Base-by-base conservation (phyloP, 495 filamentous ascomycete genomes). In the Penicillium cosmopolitanum region DNA sequence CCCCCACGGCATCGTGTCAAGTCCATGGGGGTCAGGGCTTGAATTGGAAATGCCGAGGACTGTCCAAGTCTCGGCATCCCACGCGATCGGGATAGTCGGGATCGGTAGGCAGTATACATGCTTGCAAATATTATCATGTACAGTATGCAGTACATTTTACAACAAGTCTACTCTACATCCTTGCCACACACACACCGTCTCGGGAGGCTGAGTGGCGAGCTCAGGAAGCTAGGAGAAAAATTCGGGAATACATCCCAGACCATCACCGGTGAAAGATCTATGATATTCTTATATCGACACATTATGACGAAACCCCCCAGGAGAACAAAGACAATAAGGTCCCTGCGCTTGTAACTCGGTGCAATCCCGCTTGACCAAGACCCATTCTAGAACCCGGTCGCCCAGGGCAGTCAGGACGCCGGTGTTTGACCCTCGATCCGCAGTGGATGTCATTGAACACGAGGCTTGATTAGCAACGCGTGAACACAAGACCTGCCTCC, bases 351-450 rank as follows among this genome's bases (percentile, higher is more conserved):
- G 42, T 19, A 15, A 44, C 16, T 44, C 36, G 36, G 36, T 38
- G n/a, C 12, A 5, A 44, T 40, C 36, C 36, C 51, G 11, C 51
- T 52, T 31, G 28, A 31, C 28, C 28, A 48, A 33, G 40, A 25
- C 52, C 34, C 18, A 53, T 38, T 64, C 62, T 64, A 57, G 62
- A 64, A 43, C 50, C 34, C 18, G 10, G 42, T 36, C 44, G 53
- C 50, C 43, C 50, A 21, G 19, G 28, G 16, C 35, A 56, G 43
- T 40, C 50, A 33, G 40, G 31, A 28, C 38, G 50, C 52, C 53
- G 35, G 48, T 57, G 21, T 48, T 48, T 48, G 46, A 11, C 9
- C 46, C 11, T 23, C 15, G 21, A 48, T 48, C 46, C 50, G 21
- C 33, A 50, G 53, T 55, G 57, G 55, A 25, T 48, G 21, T 15